Base-by-base conservation (phyloP, 495 filamentous ascomycete species). In the Bathelium albidoporum region DNA sequence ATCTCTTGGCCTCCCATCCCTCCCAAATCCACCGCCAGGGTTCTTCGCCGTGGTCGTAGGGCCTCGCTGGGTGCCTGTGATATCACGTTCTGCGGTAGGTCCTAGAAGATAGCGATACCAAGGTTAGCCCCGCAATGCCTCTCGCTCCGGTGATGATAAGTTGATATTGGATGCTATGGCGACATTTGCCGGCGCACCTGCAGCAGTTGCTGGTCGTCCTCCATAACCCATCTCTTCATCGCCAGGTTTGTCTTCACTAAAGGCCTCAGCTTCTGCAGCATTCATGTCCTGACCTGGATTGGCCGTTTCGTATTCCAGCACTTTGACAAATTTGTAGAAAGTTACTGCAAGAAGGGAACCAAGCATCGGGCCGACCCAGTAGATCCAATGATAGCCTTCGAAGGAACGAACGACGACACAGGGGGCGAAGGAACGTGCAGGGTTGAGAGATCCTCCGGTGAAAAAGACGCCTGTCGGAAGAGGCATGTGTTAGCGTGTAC, bases 261-360 rank as follows among this genome's bases (percentile, higher is more conserved):
- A 55, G 0, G 49, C 49, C 29, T 55, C 49, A 24, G 49, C 49
- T 29, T 55, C 49, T 26, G 49, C 49, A 55, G 49, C 49, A 29
- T 55, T 55, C 49, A 55, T 68, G 63, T 92, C 89, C 72, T 89
- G 87, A 1, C 84, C 88, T 1, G 88, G 87, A 65, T 95, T 95
- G 64, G 85, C 87, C 16, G 83, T 85, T 73, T 91, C 83, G 73
- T 89, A 95, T 67, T 87, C 82, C 45, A 93, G 78, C 1, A 77
- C 67, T 67, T 88, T 77, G 62, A 77, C 69, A 44, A 76, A 63
- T 39, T 69, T 67, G 67, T 77, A 76, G 68, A 77, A 75, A 18
- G 65, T 32, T 4, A 74, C 74, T 16, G 75, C 75, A 3, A 75
- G 26, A 24, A 76, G 29, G 18, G 74, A 60, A 52, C 75, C 75